Conservation (phyloP, 2,329 filamentous ascomycete species). For the Cercospora zeae-maydis region DNA sequence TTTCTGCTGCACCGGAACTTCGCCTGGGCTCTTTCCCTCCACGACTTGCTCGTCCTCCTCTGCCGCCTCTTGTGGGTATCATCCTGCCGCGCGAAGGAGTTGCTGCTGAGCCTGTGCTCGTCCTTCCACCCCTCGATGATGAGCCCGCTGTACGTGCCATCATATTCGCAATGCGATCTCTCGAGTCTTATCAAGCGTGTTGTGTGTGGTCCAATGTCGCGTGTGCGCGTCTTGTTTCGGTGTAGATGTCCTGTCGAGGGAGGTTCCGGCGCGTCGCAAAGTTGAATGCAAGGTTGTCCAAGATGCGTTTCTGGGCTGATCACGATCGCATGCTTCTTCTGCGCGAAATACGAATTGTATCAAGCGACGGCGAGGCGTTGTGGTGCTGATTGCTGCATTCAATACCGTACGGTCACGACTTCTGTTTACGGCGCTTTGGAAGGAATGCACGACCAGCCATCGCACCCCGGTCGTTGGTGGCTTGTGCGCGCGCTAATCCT, state of each 20-base stretch:
- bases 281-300: background rate
- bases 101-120: conserved; percentile 11
- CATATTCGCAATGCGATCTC: background rate
- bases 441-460: conserved; percentile 10
- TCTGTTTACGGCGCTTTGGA: conserved; percentile 14
- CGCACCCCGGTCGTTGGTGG: background rate
- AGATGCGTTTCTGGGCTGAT: background rate
- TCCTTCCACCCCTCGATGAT: conserved; percentile 10
- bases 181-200: background rate
- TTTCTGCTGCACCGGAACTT: conserved; percentile 19
- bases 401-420: background rate
- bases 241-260: background rate
- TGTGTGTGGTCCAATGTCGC: background rate
- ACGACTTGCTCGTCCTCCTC: conserved; percentile 26
- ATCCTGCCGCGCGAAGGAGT: conserved; percentile 9
- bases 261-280: conserved; percentile 1
- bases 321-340: background rate
- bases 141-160: conserved; percentile 15
- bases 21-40: conserved; percentile 24
- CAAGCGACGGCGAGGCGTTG: background rate
- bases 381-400: background rate
- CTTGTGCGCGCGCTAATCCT: conserved; percentile 1
- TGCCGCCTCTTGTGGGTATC: conserved; percentile 25
- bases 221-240: background rate
- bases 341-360: background rate